Base-by-base conservation (phyloP, 371 early-diverging fungal genomes). In the Cokeromyces recurvatus region DNA sequence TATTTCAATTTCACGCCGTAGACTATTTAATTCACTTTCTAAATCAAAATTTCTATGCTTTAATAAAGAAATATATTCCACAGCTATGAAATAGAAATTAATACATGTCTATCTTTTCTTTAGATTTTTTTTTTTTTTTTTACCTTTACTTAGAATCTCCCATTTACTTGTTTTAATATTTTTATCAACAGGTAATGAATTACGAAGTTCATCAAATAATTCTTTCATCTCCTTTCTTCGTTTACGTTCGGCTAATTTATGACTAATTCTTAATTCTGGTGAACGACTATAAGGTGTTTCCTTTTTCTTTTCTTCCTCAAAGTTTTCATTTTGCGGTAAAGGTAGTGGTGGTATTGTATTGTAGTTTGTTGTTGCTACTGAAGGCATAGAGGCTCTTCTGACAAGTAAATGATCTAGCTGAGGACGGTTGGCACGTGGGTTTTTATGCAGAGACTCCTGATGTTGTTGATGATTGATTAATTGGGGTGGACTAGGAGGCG, bases 211-310 rank as follows among this genome's bases (percentile, higher is more conserved):
- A 61, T 92, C 92, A 82, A 92, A 92, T 21, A 92, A 68, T 17
- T 85, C 84, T 55, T 90, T 90, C 90, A 92, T 88, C 51, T 92
- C 90, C 59, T 84, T 85, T 39, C 92, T 75, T 24, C 92, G 74
- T 42, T 88, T 86, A 7, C 91, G 73, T 56, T 92, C 92, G 7
- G 92, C 92, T 23, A 92, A 55, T 58, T 92, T 92, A 66, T 92
- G 92, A 41, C 82, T 80, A 8, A 85, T 77, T 35, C 81, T 58
- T 19, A 87, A 59, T 47, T 84, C 84, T 1, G 86, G 87, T 0
- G 77, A 71, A 16, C 87, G 78, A 17, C 84, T 72, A 53, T 87
- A 87, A 5, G 86, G 84, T 14, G 78, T 78, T 32, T 83, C 81
- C 5, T 62, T 51, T 10, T 42, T 37, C 31, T 23, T 48, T 15